Base-by-base conservation (phyloP, 129 eudicot species). In the Centaurea solstitialis region DNA sequence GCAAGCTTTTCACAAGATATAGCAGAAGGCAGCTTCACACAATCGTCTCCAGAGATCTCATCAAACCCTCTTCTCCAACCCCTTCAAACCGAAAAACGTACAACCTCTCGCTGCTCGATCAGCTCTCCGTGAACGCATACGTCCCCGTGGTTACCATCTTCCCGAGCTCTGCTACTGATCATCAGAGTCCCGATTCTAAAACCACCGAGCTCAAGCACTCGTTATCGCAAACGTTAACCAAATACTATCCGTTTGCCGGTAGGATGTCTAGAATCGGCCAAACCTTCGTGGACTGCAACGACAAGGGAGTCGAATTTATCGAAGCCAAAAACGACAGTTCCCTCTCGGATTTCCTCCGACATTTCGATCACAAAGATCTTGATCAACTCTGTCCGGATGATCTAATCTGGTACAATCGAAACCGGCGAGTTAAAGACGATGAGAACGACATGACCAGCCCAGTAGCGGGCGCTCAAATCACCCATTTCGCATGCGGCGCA, bases 201-300 rank as follows among this genome's bases (percentile, higher is more conserved):
- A 20, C 62, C 4, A 1, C 18, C 47, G 38, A 47, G 7, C 62
- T 83, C 26, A 77, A 73, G 28, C 40, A 50, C 15, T 83, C 87
- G 13, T 83, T 83, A 43, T 83, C 83, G 4, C 70, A 45, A 64
- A 83, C 79, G 18, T 23, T 83, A 53, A 33, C 72, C 0, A 73
- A 30, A 12, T 77, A 83, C 79, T 71, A 83, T 21, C 82, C 86
- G 0, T 71, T 76, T 72, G 80, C 83, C n/a, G 80, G 87, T 33
- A 74, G 80, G 61, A 47, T 43, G 72, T 71, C 13, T 6, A 57
- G 15, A 72, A 24, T 17, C 0, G 35, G 72, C 22, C 82, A 74
- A 45, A 62, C 83, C n/a, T 47, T 41, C 9, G 22, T 83, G 2
- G 70, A 83, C 45, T 83, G 86, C 78, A 72, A 77, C 28, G 86